phyloP scores from a whole-genome alignment of 192 early-diverging fungal species.

The Gaertneriomyces semiglobifer region DNA sequence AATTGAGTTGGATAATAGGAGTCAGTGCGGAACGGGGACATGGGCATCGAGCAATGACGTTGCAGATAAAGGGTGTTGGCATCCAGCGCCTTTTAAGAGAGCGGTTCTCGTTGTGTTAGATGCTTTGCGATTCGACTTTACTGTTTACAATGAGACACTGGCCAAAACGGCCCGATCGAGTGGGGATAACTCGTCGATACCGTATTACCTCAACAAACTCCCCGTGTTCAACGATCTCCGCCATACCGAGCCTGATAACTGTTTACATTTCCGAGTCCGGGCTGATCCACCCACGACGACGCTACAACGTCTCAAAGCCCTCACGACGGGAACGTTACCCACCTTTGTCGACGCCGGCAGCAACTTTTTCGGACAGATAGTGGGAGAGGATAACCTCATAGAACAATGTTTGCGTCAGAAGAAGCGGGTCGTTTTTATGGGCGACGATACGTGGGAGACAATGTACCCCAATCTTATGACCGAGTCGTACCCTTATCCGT shows the following conservation, averaged over 20 bases:
- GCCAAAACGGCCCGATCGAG: background rate
- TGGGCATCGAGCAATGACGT: background rate
- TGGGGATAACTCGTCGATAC: constrained; percentile 8
- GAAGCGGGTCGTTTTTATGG: constrained; percentile 63
- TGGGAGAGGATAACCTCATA: constrained; percentile 56
- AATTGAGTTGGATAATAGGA: constrained; percentile 36
- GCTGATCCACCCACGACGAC: constrained; percentile 64
- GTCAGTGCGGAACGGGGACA: background rate
- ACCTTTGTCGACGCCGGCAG: constrained; percentile 59
- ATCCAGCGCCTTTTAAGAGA: constrained; percentile 29
- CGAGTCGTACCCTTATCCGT: constrained; percentile 50
- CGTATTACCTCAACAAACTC: constrained; percentile 44
- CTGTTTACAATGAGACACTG: constrained; percentile 26
- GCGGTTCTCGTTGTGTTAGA: constrained; percentile 49
- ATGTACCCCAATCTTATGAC: constrained; percentile 71
- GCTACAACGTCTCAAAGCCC: constrained; percentile 57
- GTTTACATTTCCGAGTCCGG: constrained; percentile 42
- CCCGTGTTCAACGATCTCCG: constrained; percentile 35
- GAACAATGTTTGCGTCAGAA: constrained; percentile 32
- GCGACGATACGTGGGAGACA: constrained; percentile 93
- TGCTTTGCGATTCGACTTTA: constrained; percentile 58
- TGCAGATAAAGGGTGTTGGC: constrained; percentile 18
- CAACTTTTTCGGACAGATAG: constrained; percentile 52
- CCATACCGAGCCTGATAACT: constrained; percentile 25
- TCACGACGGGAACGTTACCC: constrained; percentile 59